phyloP scores from a whole-genome alignment of 2,329 filamentous ascomycete species.

The Fonsecaea erecta region DNA sequence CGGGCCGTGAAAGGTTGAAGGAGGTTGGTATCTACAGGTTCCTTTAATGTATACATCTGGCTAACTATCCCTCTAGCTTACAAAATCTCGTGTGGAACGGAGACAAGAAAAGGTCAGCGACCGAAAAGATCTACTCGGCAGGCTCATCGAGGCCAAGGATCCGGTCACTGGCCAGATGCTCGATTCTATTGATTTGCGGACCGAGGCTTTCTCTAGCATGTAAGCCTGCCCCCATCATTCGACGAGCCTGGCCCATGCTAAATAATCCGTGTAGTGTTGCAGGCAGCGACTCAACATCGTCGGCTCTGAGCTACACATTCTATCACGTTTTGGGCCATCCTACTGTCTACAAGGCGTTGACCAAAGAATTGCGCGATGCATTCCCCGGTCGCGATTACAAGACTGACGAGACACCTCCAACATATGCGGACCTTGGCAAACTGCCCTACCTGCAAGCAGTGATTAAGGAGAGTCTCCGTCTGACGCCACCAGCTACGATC shows the following conservation, averaged over 20 bases:
- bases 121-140: constrained; percentile 11
- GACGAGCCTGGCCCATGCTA: neutral
- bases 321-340: constrained; percentile 9
- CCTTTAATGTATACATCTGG: neutral
- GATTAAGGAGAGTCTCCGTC: constrained; percentile 12
- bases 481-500: constrained; percentile 12
- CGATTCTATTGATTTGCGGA: neutral
- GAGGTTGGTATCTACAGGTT: neutral
- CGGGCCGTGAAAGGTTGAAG: neutral
- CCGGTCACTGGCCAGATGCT: neutral
- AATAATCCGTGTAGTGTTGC: neutral
- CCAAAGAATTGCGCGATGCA: constrained; percentile 1
- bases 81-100: constrained; percentile 8
- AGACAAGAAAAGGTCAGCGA: constrained; percentile 15
- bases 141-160: constrained; percentile 13
- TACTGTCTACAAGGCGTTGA: constrained; percentile 5
- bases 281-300: neutral
- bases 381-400: neutral
- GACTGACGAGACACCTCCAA: neutral
- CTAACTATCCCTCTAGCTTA: constrained; percentile 3
- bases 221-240: neutral
- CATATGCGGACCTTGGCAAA: constrained; percentile 13
- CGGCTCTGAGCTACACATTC: constrained; percentile 8
- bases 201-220: neutral
- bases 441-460: constrained; percentile 8